Evolutionary conservation across 2,329 filamentous ascomycete species (phyloP).

Genomic region (Calonectria fujianensis): DNA sequence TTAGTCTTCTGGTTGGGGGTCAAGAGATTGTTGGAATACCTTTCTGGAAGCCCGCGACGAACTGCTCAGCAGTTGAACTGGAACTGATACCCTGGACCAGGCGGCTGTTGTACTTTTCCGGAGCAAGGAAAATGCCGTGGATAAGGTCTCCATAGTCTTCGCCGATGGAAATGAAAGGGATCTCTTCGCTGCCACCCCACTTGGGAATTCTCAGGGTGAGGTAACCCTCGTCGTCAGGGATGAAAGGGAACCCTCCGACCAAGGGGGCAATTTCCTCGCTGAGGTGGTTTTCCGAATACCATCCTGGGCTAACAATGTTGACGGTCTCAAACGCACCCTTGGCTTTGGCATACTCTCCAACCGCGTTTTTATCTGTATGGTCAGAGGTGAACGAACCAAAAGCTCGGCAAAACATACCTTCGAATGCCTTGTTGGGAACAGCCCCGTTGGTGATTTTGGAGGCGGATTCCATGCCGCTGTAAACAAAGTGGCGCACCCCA

Average conservation of each 20-base stretch:
- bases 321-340: conserved; percentile 59
- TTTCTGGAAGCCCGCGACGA: conserved; percentile 59
- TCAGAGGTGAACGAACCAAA: conserved; percentile 1
- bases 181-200: conserved; percentile 61
- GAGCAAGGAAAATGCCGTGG: conserved; percentile 65
- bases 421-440: conserved; percentile 57
- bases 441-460: conserved; percentile 58
- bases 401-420: conserved; percentile 53
- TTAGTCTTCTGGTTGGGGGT: conserved; percentile 18
- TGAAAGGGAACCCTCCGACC: conserved; percentile 64
- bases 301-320: conserved; percentile 61
- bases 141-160: conserved; percentile 68
- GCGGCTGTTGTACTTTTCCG: conserved; percentile 59
- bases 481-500: conserved; percentile 61
- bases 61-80: conserved; percentile 55
- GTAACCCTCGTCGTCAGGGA: conserved; percentile 59
- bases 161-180: conserved; percentile 63
- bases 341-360: conserved; percentile 61
- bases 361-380: conserved; percentile 59
- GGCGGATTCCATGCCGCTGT: conserved; percentile 59
- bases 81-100: conserved; percentile 63
- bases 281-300: conserved; percentile 66
- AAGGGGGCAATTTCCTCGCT: conserved; percentile 57
- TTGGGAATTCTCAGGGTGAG: conserved; percentile 60
- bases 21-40: conserved; percentile 39